Conservation (phyloP, 2,329 filamentous ascomycete species). For the Aspergillus fumigatus region DNA sequence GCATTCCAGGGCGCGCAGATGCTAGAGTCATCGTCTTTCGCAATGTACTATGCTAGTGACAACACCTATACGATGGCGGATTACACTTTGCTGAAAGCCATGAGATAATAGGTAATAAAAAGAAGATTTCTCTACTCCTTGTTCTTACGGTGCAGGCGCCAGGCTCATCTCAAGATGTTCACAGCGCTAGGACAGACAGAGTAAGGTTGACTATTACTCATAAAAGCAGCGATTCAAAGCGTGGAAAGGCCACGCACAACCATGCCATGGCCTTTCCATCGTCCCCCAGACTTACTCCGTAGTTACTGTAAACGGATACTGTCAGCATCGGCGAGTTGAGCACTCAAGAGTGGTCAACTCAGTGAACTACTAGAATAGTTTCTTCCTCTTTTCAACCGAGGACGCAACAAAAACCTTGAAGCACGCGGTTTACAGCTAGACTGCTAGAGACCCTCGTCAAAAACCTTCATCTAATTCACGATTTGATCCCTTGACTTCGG, state of each 20-base stretch:
- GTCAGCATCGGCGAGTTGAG: too few relatives aligned
- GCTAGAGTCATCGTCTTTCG: conserved; percentile 19
- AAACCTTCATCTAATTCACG: neutral
- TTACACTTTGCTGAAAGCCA: conserved; percentile 8
- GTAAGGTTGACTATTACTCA: neutral
- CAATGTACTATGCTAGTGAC: conserved; percentile 13
- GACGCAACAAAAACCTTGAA: neutral
- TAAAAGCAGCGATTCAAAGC: neutral
- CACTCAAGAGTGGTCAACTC: too few relatives aligned
- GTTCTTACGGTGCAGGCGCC: conserved; percentile 3
- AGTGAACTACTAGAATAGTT: too few relatives aligned
- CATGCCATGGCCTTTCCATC: conserved; percentile 1
- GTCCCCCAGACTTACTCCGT: conserved; percentile 1
- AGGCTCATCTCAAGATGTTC: neutral
- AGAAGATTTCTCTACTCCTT: conserved; percentile 5
- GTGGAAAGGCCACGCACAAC: conserved; percentile 5
- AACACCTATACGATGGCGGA: conserved; percentile 12
- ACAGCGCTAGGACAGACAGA: neutral
- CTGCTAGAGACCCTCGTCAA: neutral
- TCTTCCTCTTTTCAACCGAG: too few relatives aligned
- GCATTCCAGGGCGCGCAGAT: conserved; percentile 12
- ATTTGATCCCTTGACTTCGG: neutral
- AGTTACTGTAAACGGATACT: too few relatives aligned
- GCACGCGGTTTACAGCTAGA: neutral
- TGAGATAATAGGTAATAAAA: conserved; percentile 12